Conservation (phyloP, 306 rosid species). For the Fagus crenata region DNA sequence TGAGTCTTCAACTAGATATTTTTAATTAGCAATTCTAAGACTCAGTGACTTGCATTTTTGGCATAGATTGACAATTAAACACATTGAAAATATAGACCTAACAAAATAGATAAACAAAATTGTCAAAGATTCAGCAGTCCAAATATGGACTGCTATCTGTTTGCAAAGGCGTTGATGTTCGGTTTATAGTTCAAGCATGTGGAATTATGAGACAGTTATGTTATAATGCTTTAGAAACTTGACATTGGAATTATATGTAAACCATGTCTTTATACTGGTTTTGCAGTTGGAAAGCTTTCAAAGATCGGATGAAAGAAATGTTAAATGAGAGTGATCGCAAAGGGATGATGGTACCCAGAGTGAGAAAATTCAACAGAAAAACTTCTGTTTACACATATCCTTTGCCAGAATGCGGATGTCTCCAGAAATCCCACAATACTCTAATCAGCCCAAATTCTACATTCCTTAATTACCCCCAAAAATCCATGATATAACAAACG, state of each 20-base stretch:
- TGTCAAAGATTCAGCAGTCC: not conserved
- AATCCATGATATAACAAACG: slow-evolving; percentile 30
- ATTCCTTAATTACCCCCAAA: slow-evolving; percentile 28
- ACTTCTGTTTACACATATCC: slow-evolving; percentile 91
- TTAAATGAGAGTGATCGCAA: slow-evolving; percentile 85
- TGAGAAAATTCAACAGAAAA: slow-evolving; percentile 79
- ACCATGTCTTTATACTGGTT: slow-evolving; percentile 26
- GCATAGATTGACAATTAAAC: no score
- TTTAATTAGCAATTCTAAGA: no score
- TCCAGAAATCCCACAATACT: slow-evolving; percentile 50
- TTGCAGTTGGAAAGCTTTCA: slow-evolving; percentile 85
- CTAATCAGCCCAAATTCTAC: slow-evolving; percentile 32
- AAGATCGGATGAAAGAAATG: slow-evolving; percentile 82
- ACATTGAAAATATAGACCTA: no score
- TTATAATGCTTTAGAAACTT: not conserved
- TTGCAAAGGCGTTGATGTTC: not conserved
- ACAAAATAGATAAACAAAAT: not conserved
- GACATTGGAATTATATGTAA: slow-evolving; percentile 10
- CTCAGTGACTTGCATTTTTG: no score
- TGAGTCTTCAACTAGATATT: no score
- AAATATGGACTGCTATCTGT: not conserved
- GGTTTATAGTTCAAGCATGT: not conserved
- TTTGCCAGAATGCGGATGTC: slow-evolving; percentile 91
- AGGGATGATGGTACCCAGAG: slow-evolving; percentile 87
- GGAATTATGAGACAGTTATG: not conserved